Base-by-base conservation (phyloP, 1,139 yeast genomes). In the Suhomyces coccinellae region DNA sequence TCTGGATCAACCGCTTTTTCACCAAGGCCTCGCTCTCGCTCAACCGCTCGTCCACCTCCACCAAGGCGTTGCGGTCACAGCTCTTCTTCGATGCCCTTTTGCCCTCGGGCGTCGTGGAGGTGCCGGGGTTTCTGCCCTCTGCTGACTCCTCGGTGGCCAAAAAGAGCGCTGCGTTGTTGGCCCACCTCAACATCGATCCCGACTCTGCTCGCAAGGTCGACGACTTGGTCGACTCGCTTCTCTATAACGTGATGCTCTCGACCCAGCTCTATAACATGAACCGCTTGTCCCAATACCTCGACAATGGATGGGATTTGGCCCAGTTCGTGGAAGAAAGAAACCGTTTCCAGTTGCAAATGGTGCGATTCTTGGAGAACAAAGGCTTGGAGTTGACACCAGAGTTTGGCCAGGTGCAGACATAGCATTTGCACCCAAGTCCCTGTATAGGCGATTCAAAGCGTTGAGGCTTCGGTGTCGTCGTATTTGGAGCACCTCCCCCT, bases 141-240 rank as follows among this genome's bases (percentile, higher is more conserved):
- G 29, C 31, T 13, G 6, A 17, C 16, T 33, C 40, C 13, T 33
- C 33, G 3, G 14, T 22, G 3, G 28, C 47, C 7, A 40, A 46
- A 26, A 49, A 50, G 33, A 27, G 44, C 11, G 20, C 43, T 31
- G 29, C 43, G 16, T 29, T 52, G 17, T 38, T 50, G 35, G 29
- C 32, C 24, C 36, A 41, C 52, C 36, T 52, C 56, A 38, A 45
- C 38, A 17, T 55, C 40, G 48, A 45, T 11, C 40, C 38, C 4
- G 22, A 52, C 15, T 36, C 46, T 13, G 38, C 48, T 17, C 48
- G 58, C n/a, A 64, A 73, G 51, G 47, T 65, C 13, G 78, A 73
- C 52, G 78, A 73, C 54, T 62, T 73, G 52, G 57, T 71, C 12
- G 78, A 73, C 50, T 62, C 73, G 16, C 56, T 69, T 14, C 52